These are phyloP conservation scores for Fusarium sambucinum DNA, from an alignment of 2,329 filamentous ascomycete genomes.

Conservation along the genomic window DNA sequence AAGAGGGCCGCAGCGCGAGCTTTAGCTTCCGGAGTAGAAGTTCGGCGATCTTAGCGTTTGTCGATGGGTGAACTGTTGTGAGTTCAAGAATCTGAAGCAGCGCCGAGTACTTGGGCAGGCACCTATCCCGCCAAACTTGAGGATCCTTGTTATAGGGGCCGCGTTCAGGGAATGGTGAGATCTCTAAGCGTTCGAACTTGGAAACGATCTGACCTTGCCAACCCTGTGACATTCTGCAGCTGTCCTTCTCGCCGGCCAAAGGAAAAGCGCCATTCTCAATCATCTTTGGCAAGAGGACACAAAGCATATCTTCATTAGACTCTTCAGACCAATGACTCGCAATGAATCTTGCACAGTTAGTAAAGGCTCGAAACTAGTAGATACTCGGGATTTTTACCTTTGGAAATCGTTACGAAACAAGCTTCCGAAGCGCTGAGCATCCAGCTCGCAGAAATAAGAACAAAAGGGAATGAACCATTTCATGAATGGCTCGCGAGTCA, in stretches of 20 bases:
- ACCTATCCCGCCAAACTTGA: constrained; percentile 71
- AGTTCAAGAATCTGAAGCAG: constrained; percentile 73
- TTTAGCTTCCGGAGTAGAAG: constrained; percentile 75
- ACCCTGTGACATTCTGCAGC: constrained; percentile 69
- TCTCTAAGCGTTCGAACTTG: constrained; percentile 74
- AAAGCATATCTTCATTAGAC: constrained; percentile 75
- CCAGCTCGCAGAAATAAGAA: constrained; percentile 80
- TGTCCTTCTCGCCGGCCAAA: constrained; percentile 63
- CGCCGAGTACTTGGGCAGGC: constrained; percentile 75
- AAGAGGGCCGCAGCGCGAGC: constrained; percentile 71
- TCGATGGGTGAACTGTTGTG: constrained; percentile 73
- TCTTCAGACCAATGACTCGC: constrained; percentile 77
- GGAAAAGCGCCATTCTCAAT: constrained; percentile 68
- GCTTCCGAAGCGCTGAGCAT: constrained; percentile 78
- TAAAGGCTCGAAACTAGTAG: constrained; percentile 10
- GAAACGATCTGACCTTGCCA: constrained; percentile 81
- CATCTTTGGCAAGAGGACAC: constrained; percentile 76
- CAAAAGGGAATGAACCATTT: constrained; percentile 87
- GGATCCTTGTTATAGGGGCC: constrained; percentile 72
- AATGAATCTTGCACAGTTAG: constrained; percentile 72
- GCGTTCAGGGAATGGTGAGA: constrained; percentile 73
- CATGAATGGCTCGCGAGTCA: constrained; percentile 75
- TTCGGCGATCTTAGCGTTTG: constrained; percentile 73
- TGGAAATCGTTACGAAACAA: constrained; percentile 86
- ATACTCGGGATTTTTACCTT: constrained; percentile 63